A percentile compares a stretch with the other conserved stretches of the same genome.
Evolutionary conservation across 768 basidiomycete species (phyloP).

Genomic region (Podaxis pistillaris): DNA sequence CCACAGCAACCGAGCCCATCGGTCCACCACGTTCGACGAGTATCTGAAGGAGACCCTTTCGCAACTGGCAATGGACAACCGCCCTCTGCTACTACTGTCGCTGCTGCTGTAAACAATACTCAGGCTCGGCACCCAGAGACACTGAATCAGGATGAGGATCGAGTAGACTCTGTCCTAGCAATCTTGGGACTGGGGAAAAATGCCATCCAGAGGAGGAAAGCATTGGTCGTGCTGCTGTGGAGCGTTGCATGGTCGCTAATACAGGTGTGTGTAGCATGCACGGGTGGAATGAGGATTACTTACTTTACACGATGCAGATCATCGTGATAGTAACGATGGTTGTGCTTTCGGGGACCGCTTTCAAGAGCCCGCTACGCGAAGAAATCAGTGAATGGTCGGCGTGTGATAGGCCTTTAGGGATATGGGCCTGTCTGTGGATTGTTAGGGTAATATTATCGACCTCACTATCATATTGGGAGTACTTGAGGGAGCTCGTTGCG

Average conservation of each 20-base stretch:
- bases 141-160: background rate
- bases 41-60: constrained; percentile 5
- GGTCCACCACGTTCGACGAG: constrained; percentile 6
- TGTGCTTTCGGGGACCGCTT: constrained; percentile 40
- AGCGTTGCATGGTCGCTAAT: constrained; percentile 46
- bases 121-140: constrained; percentile 11
- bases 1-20: constrained; percentile 25
- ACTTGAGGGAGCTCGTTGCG: constrained; percentile 32
- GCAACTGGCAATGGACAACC: background rate
- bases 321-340: constrained; percentile 50
- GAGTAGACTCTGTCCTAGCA: constrained; percentile 22
- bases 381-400: constrained; percentile 55
- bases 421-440: constrained; percentile 68
- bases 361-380: constrained; percentile 42
- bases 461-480: constrained; percentile 57
- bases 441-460: constrained; percentile 49
- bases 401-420: constrained; percentile 62
- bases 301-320: constrained; percentile 34
- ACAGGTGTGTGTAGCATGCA: constrained; percentile 38
- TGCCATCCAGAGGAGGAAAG: constrained; percentile 49
- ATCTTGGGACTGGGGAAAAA: constrained; percentile 55
- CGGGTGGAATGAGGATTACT: background rate
- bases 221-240: constrained; percentile 52
- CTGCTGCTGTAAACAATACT: background rate
- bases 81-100: background rate